Evolutionary conservation across 129 eudicot genomes (phyloP).

Genomic region (Centrapalus pauciflorus): DNA sequence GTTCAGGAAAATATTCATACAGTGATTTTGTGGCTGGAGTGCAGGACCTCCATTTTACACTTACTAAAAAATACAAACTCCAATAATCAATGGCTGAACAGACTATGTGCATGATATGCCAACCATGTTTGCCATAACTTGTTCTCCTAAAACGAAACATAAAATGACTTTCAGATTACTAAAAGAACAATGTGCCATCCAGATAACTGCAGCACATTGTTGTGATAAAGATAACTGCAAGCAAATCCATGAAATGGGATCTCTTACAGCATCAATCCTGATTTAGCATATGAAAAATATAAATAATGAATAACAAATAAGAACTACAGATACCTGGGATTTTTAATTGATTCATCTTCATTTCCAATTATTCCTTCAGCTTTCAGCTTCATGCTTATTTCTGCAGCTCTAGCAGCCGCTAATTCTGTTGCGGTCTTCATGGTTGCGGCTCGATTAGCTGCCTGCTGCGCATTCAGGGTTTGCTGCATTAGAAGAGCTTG

Average conservation of each 20-base stretch:
- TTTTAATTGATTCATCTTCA: conserved; percentile 46
- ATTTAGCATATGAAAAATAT: background rate
- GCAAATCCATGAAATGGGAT: background rate
- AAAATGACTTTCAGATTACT: background rate
- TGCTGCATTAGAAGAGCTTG: conserved; percentile 96
- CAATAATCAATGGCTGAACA: background rate
- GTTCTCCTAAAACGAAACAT: background rate
- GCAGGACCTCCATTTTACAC: background rate
- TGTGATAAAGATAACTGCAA: background rate
- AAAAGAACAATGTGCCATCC: background rate
- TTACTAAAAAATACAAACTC: background rate
- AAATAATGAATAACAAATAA: background rate
- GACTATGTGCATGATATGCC: background rate
- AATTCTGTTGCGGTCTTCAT: conserved; percentile 93
- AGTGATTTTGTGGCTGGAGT: background rate
- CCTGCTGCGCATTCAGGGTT: conserved; percentile 87
- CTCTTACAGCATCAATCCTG: background rate
- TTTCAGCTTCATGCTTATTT: conserved; percentile 78
- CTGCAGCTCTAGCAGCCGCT: conserved; percentile 98
- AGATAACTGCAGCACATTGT: background rate
- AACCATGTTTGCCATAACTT: background rate
- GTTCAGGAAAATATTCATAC: background rate
- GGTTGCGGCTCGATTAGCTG: conserved; percentile 96
- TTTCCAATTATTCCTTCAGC: conserved; percentile 60
- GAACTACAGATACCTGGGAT: conserved; percentile 48